phyloP scores from a whole-genome alignment of 768 basidiomycete species.

The Mycena metata region DNA sequence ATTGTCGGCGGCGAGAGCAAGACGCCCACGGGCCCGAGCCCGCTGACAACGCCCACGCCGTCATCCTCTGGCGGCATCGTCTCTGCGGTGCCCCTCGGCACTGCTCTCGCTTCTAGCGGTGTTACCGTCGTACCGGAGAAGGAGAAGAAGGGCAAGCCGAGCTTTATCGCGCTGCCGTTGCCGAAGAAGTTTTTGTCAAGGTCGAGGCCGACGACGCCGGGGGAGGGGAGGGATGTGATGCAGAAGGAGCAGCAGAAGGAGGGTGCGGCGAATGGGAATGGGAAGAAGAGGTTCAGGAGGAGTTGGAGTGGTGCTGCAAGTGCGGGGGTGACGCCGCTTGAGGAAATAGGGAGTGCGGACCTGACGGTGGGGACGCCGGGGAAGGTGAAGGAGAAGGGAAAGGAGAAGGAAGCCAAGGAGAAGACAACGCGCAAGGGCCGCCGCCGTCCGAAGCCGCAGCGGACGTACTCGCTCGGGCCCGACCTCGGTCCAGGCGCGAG shows the following conservation, averaged over 20 bases:
- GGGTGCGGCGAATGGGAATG: background rate
- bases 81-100: background rate
- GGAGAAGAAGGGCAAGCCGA: constrained; percentile 30
- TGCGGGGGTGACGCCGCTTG: background rate
- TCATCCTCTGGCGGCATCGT: constrained; percentile 19
- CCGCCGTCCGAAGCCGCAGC: constrained; percentile 56
- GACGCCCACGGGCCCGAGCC: constrained; percentile 33
- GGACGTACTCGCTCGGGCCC: constrained; percentile 34
- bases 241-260: background rate
- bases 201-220: constrained; percentile 37
- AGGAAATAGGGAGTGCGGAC: background rate
- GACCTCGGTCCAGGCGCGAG: constrained; percentile 52
- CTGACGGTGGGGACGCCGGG: background rate
- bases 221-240: constrained; percentile 26
- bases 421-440: constrained; percentile 22
- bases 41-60: constrained; percentile 38
- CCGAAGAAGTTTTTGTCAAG: constrained; percentile 31
- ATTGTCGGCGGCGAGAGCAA: background rate
- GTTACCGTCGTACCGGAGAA: background rate
- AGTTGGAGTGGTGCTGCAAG: constrained; percentile 41
- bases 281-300: constrained; percentile 45
- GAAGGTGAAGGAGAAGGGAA: constrained; percentile 10
- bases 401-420: constrained; percentile 42
- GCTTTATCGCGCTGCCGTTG: constrained; percentile 37
- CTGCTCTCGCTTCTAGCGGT: background rate